Percentiles rank a stretch among this genome's conserved stretches.
Evolutionary conservation across 176 grass and related monocot genomes (phyloP).

Genomic region (Dendrocalamus sinicus): DNA sequence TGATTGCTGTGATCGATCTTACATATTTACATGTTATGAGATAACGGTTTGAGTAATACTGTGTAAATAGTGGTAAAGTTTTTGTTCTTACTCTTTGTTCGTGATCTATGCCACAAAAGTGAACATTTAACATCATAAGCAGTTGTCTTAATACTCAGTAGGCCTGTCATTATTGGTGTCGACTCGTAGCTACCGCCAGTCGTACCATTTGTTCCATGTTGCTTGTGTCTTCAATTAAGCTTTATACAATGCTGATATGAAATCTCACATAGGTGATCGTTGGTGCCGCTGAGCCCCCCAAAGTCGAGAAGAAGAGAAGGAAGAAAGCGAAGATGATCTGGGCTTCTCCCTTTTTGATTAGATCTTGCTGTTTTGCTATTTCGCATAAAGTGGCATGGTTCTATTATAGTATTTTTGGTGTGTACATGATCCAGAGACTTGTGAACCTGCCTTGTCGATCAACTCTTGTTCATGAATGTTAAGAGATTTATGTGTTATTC

Average conservation of each 20-base stretch:
- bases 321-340: conserved; percentile 86
- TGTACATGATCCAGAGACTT: background rate
- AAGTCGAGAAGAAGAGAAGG: conserved; percentile 71
- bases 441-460: conserved; percentile 17
- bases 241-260: background rate
- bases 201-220: background rate
- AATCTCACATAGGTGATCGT: conserved; percentile 57
- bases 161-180: too few species aligned
- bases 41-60: too few species aligned
- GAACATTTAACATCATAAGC: too few species aligned
- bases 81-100: too few species aligned
- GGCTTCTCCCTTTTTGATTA: conserved; percentile 97
- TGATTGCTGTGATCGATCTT: too few species aligned
- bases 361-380: background rate
- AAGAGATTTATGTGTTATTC: background rate
- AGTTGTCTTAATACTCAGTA: too few species aligned
- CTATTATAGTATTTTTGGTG: conserved; percentile 37
- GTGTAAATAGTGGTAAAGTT: too few species aligned
- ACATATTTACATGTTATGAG: too few species aligned
- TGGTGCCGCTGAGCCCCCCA: conserved; percentile 53
- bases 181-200: too few species aligned
- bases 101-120: too few species aligned
- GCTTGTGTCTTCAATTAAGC: background rate
- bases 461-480: background rate
- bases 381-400: background rate